Conservation (phyloP, 2,329 filamentous ascomycete species). For the Penicillium crustosum region DNA sequence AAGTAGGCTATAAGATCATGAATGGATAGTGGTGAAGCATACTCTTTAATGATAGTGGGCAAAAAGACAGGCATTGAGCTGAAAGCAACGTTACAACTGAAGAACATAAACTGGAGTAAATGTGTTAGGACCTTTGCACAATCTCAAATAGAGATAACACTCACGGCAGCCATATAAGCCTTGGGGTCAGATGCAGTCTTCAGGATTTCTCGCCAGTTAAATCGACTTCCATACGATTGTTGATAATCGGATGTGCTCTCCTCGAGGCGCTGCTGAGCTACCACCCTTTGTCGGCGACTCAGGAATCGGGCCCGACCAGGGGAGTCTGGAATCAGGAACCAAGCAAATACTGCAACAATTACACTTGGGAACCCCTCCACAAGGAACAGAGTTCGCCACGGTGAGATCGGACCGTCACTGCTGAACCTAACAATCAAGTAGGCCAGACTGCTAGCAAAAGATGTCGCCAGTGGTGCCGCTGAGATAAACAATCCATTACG, state of each 20-base stretch:
- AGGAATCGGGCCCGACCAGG: conserved; percentile 67
- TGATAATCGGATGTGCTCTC: conserved; percentile 46
- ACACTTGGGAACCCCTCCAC: conserved; percentile 83
- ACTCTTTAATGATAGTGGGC: conserved; percentile 71
- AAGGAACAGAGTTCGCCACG: conserved; percentile 83
- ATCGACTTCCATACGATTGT: conserved; percentile 34
- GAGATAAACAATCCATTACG: conserved; percentile 85
- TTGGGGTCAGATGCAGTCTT: conserved; percentile 64
- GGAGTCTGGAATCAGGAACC: conserved; percentile 72
- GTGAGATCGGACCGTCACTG: conserved; percentile 65
- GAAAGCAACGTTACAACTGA: conserved; percentile 85
- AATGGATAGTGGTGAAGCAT: conserved; percentile 9
- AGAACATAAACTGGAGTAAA: conserved; percentile 65
- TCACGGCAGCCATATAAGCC: conserved; percentile 68
- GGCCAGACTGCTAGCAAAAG: conserved; percentile 74
- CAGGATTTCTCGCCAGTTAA: conserved; percentile 59
- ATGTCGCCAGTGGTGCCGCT: conserved; percentile 62
- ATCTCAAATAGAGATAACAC: conserved; percentile 18
- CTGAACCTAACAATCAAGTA: conserved; percentile 72
- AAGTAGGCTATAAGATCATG: not conserved
- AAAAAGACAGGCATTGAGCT: conserved; percentile 84
- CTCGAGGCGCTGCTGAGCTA: conserved; percentile 68
- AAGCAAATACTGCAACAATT: conserved; percentile 70
- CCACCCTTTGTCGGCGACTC: conserved; percentile 62
- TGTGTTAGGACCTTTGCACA: not conserved